A percentile compares a stretch with the other conserved stretches of the same genome.
These are phyloP conservation scores for Jackrogersella multiformis DNA, from an alignment of 495 filamentous ascomycete species.

Conservation along the genomic window DNA sequence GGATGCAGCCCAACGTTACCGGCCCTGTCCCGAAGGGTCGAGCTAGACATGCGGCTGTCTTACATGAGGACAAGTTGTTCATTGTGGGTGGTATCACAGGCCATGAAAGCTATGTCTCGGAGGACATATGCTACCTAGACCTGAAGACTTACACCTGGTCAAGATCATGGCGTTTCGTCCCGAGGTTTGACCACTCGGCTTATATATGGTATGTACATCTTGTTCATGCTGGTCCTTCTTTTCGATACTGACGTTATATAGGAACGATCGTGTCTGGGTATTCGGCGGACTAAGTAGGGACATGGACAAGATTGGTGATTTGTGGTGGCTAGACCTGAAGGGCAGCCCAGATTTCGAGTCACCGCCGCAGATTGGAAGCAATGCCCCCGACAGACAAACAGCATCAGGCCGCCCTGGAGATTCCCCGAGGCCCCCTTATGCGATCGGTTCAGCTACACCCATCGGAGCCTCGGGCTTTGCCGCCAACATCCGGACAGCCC, in stretches of 20 bases:
- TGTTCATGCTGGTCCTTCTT: neutral
- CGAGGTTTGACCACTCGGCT: conserved; percentile 91
- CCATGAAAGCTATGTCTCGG: conserved; percentile 85
- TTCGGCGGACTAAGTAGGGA: conserved; percentile 93
- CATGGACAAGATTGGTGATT: conserved; percentile 93
- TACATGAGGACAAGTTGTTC: conserved; percentile 96
- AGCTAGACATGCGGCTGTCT: conserved; percentile 90
- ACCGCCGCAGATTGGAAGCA: conserved; percentile 71
- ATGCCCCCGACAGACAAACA: conserved; percentile 59
- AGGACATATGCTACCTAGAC: conserved; percentile 95
- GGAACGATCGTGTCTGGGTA: conserved; percentile 89
- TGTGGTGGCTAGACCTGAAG: conserved; percentile 97
- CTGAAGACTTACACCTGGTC: conserved; percentile 99
- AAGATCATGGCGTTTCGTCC: conserved; percentile 91
- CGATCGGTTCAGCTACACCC: conserved; percentile 50
- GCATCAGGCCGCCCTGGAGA: conserved; percentile 46
- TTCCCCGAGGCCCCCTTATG: conserved; percentile 56
- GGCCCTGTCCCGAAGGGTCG: conserved; percentile 87
- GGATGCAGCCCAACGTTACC: conserved; percentile 87
- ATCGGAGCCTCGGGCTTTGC: conserved; percentile 78
- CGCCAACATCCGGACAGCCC: conserved; percentile 87
- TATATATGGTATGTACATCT: conserved; percentile 72
- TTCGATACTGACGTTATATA: conserved; percentile 29
- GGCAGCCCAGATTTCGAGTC: conserved; percentile 84
- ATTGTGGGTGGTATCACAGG: conserved; percentile 90